Evolutionary conservation across 805 yeast species (phyloP).

Genomic region (Limtongia smithiae): DNA sequence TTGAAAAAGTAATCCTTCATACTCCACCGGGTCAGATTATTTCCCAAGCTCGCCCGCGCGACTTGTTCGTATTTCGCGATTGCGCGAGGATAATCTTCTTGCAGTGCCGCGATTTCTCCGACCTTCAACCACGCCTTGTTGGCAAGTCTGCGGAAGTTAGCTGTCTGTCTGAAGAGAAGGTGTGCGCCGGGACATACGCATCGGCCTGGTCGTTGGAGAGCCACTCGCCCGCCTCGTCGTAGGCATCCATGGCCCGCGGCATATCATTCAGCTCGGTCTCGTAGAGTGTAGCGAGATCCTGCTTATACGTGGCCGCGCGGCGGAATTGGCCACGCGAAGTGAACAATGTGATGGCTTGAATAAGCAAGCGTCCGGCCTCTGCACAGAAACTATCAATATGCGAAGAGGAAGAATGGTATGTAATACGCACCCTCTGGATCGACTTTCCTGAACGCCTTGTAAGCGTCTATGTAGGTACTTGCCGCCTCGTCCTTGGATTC

Average conservation of each 20-base stretch:
- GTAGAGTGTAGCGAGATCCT: slow-evolving; percentile 83
- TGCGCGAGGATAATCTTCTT: slow-evolving; percentile 72
- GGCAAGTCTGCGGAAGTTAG: slow-evolving; percentile 56
- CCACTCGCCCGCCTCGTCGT: slow-evolving; percentile 96
- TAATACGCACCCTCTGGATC: slow-evolving; percentile 48
- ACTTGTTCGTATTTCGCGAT: slow-evolving; percentile 72
- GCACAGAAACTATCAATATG: slow-evolving; percentile 12
- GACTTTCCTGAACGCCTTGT: slow-evolving; percentile 72
- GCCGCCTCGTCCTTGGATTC: slow-evolving; percentile 88
- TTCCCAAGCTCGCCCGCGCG: slow-evolving; percentile 70
- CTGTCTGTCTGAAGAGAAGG: no score
- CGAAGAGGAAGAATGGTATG: background rate
- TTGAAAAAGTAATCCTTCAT: slow-evolving; percentile 88
- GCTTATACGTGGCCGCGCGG: slow-evolving; percentile 89
- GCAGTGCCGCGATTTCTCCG: slow-evolving; percentile 80
- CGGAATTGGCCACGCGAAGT: slow-evolving; percentile 92
- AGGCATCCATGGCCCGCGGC: slow-evolving; percentile 66
- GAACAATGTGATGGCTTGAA: slow-evolving; percentile 75
- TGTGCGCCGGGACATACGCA: slow-evolving; percentile 50
- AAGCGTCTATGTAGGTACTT: slow-evolving; percentile 83
- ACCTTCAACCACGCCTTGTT: slow-evolving; percentile 84
- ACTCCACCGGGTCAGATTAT: slow-evolving; percentile 80
- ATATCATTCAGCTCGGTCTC: slow-evolving; percentile 70
- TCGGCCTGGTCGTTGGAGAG: slow-evolving; percentile 89
- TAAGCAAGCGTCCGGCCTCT: slow-evolving; percentile 73